Base-by-base conservation (phyloP, 75 land plant genomes). In the Cunninghamia lanceolata region DNA sequence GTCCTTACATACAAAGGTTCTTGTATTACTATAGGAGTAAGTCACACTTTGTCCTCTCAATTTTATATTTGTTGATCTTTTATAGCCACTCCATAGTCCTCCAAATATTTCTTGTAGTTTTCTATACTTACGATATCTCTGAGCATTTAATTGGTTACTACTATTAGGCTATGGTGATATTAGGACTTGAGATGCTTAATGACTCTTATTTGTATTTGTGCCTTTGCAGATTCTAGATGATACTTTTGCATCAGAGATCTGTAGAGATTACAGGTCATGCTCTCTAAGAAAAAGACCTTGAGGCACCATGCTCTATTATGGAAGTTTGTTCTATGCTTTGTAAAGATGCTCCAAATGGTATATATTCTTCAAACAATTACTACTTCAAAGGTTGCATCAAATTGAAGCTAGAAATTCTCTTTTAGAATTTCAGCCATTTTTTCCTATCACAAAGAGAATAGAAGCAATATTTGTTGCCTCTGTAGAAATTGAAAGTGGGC, bases 241-340 rank as follows among this genome's bases (percentile, higher is more conserved):
- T 40, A 86, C 89, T 8, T 95, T 95, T 88, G 92, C 93, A 42
- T 93, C 95, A 8, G 91, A 94, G 82, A 94, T 95, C n/a, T n/a
- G 95, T 95, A 93, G 76, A 76, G 91, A 75, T 53, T 95, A 40
- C 92, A 90, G 63, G 95, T 2, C 91, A 92, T 78, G 78, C 89
- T 2, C 42, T 95, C 70, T 91, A 91, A 84, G 91, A 92, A 78
- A 94, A 92, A 76, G 95, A 94, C 76, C 50, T 95, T 66, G 94
- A 94, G 86, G 92, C 95, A 52, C 97, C 97, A 30, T 75, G 91
- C 30, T 90, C 92, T n/a, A 83, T 94, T 36, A 85, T 89, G 82
- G 97, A 95, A 87, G 94, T 92, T 21, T 94, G 88, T 9, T 91
- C 95, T n/a, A 92, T 95, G 92, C 95, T 95, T 11, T 91, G 90